phyloP scores from a whole-genome alignment of 495 filamentous ascomycete species.

The Talaromyces wortmannii region DNA sequence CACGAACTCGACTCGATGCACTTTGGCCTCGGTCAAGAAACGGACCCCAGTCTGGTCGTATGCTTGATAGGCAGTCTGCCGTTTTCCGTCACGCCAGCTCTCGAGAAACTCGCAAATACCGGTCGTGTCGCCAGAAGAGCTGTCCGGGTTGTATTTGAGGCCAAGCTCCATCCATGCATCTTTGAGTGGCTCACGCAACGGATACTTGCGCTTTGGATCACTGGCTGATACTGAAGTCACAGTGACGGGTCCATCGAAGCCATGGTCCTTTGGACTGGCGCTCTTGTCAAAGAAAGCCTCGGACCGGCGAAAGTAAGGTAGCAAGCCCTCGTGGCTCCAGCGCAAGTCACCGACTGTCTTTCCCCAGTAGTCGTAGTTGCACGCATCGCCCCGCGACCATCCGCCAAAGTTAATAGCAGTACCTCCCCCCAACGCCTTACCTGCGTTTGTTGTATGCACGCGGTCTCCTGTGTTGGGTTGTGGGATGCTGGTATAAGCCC shows the following conservation, averaged over 20 bases:
- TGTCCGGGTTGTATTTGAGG: conserved; percentile 14
- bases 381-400: conserved; percentile 25
- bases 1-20: neutral
- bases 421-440: conserved; percentile 53
- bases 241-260: conserved; percentile 13
- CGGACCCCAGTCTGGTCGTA: neutral
- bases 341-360: conserved; percentile 18
- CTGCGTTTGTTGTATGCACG: conserved; percentile 49
- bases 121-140: conserved; percentile 14
- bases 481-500: conserved; percentile 52
- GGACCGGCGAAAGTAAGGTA: conserved; percentile 24
- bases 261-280: conserved; percentile 11
- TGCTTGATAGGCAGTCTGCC: conserved; percentile 1
- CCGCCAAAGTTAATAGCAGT: conserved; percentile 49
- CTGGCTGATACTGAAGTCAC: neutral
- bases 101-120: neutral
- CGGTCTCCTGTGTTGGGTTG: conserved; percentile 45
- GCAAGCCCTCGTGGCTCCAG: conserved; percentile 25
- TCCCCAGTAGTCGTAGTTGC: conserved; percentile 34
- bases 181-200: conserved; percentile 14
- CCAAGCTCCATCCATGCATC: conserved; percentile 16
- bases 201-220: conserved; percentile 22
- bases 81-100: neutral
- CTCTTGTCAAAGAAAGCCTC: conserved; percentile 16
- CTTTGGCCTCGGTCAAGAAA: neutral